Base-by-base conservation (phyloP, 805 yeast genomes). In the Ogataea polymorpha region DNA sequence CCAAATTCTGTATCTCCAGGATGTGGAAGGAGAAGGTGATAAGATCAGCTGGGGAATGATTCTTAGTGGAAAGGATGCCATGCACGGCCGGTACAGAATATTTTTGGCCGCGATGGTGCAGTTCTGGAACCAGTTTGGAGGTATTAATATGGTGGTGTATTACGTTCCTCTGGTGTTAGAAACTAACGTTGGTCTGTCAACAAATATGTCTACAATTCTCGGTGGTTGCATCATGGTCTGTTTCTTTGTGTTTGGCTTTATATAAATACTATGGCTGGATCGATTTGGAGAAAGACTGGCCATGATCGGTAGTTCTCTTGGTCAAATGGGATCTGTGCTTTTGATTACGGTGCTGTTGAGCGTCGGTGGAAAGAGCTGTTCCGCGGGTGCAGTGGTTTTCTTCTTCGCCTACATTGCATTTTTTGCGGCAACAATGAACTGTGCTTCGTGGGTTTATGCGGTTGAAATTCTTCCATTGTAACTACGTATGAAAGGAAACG, bases 61-160 rank as follows among this genome's bases (percentile, higher is more conserved):
- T 20, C 12, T 46, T 10, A 32, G 37, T 18, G 48, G 48, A 13
- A 27, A 38, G 18, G 50, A 46, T 17, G 45, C 45, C 10, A 46
- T 46, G 50, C 45, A 42, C 25, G 50, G 50, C 15, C 32, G 50
- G 25, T 58, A 55, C 42, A 67, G 83, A 58, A 77, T 83, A 35
- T 41, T 68, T 42, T 69, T 71, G 35, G 82, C 80, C 42, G 53
- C 72, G 33, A 69, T 63, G 50, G 73, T 79, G 41, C 82, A 77
- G 61, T 67, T 77, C 52, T 77, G 79, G 77, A 79, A 75, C 57
- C 85, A 79, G 56, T 63, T 79, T 53, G 74, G 81, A 18, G 86
- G 86, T 50, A 74, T 77, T 74, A 80, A 80, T 54, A 80, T 78
- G 48, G 72, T 79, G 71, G 77, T 80, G 77, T 80, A 81, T 71